Percentiles rank a stretch among this genome's conserved stretches.
These are phyloP conservation scores for Cyamopsis tetragonoloba DNA, from an alignment of 306 rosid genomes.

Conservation along the genomic window DNA sequence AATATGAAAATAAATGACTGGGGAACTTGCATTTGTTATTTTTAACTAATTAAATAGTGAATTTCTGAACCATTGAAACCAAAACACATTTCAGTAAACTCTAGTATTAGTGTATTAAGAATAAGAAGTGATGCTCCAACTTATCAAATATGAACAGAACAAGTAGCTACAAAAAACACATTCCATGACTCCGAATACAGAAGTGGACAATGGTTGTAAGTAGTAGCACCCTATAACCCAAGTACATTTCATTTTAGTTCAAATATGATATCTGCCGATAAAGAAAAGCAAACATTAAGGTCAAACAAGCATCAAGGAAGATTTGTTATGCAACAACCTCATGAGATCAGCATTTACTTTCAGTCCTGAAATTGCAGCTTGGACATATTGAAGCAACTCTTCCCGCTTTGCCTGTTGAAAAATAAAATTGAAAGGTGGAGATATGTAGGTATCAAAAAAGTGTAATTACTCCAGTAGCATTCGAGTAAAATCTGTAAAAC, in stretches of 20 bases:
- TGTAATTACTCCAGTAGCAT: not conserved
- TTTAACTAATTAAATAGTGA: not conserved
- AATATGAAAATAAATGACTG: not conserved
- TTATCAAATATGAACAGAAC: slow-evolving; percentile 7
- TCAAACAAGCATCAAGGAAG: slow-evolving; percentile 19
- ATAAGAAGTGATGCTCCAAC: not conserved
- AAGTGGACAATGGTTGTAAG: not conserved
- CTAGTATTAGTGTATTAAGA: not conserved
- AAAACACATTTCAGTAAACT: not conserved
- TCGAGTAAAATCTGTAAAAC: slow-evolving; percentile 9
- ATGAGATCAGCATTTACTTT: slow-evolving; percentile 72
- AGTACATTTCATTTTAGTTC: slow-evolving; percentile 11
- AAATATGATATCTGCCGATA: slow-evolving; percentile 12
- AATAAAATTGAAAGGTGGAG: not conserved
- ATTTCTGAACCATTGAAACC: not conserved
- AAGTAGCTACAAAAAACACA: slow-evolving; percentile 7
- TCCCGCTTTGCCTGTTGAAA: slow-evolving; percentile 71
- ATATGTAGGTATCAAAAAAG: slow-evolving; percentile 13
- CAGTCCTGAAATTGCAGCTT: slow-evolving; percentile 73
- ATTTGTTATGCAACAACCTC: slow-evolving; percentile 55
- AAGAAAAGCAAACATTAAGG: not conserved
- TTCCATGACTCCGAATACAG: slow-evolving; percentile 9
- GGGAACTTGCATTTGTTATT: not conserved
- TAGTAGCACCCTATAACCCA: slow-evolving; percentile 13
- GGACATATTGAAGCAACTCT: slow-evolving; percentile 85